Evolutionary conservation across 106 monocot species (phyloP).

Genomic region (Dendrobium chrysotoxum): DNA sequence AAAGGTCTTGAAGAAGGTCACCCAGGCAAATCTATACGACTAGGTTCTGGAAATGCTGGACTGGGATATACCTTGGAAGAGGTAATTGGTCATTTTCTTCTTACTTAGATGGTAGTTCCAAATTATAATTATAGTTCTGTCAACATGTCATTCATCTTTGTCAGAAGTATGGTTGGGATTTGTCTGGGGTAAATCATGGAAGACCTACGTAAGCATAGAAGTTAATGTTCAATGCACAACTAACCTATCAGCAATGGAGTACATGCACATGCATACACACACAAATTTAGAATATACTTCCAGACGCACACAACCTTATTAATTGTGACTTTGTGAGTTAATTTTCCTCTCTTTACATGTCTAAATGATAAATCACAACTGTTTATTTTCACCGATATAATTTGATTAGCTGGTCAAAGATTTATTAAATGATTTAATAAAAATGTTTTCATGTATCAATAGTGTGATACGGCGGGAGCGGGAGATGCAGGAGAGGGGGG

Average conservation of each 20-base stretch:
- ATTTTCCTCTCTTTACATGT: no score
- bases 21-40: constrained; percentile 41
- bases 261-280: no score
- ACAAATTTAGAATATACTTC: no score
- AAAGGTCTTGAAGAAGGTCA: constrained; percentile 73
- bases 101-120: neutral
- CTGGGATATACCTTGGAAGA: constrained; percentile 98
- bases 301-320: no score
- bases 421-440: no score
- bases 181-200: neutral
- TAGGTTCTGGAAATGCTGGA: constrained; percentile 94
- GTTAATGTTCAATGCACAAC: neutral
- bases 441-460: no score
- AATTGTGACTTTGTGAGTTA: no score
- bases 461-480: no score
- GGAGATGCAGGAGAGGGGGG: no score
- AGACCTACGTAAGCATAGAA: neutral
- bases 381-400: no score
- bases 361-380: no score
- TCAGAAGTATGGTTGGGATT: neutral
- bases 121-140: neutral
- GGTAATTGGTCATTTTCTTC: constrained; percentile 26
- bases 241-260: neutral
- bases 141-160: neutral
- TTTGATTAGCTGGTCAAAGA: no score